Percentiles rank a stretch among this genome's conserved stretches.
These are phyloP conservation scores for Fraxinus excelsior DNA, from an alignment of 257 asterid genomes.

Conservation along the genomic window DNA sequence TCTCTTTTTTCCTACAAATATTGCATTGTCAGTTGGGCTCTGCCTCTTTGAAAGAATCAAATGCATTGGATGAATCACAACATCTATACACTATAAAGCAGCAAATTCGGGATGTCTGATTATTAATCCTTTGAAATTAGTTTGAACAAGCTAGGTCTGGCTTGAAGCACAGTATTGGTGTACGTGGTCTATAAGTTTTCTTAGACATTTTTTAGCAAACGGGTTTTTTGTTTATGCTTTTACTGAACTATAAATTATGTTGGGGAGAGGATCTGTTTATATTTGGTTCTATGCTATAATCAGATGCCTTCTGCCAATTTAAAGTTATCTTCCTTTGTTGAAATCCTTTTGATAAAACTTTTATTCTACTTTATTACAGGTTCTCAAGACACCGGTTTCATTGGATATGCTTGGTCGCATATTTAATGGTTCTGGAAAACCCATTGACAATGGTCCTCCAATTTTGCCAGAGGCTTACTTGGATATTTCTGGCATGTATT, in stretches of 20 bases:
- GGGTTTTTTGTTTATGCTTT: neutral
- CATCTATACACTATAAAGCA: neutral
- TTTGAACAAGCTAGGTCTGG: neutral
- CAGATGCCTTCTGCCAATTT: neutral
- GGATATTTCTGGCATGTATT: constrained; percentile 56
- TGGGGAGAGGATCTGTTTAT: neutral
- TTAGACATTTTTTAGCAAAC: neutral
- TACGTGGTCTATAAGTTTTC: constrained; percentile 14
- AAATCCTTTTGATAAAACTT: neutral
- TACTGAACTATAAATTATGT: neutral
- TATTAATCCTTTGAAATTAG: constrained; percentile 8
- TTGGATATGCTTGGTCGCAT: constrained; percentile 22
- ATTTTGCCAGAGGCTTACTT: constrained; percentile 60
- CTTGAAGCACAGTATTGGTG: neutral
- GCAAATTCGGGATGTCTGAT: neutral
- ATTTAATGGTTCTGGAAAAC: constrained; percentile 32
- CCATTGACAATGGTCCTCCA: constrained; percentile 63
- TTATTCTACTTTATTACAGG: neutral
- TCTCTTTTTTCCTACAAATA: too few species aligned
- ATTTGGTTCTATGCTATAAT: neutral
- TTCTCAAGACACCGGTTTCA: constrained; percentile 16
- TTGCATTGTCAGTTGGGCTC: neutral
- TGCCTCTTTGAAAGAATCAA: neutral
- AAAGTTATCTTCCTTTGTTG: neutral
- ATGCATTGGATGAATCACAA: neutral